Evolutionary conservation across 176 grass and related monocot genomes (phyloP).

Genomic region (Aegilops tauschii): DNA sequence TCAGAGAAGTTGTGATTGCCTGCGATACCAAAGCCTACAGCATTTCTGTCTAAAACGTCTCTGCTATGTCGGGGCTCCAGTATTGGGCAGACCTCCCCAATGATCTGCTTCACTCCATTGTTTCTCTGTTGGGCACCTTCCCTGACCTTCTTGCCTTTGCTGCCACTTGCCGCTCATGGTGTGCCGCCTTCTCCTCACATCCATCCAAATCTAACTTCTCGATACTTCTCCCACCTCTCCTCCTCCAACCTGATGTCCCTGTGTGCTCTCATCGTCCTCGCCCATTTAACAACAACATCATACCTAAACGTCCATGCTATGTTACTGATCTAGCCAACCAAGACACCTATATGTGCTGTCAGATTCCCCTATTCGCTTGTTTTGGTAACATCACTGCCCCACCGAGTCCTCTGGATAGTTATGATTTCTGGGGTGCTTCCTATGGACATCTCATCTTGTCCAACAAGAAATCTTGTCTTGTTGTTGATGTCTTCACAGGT

Average conservation of each 20-base stretch:
- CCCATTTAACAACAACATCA: not conserved
- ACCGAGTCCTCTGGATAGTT: not conserved
- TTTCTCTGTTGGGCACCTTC: not conserved
- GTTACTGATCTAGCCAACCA: not conserved
- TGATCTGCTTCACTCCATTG: no score
- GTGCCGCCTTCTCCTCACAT: not conserved
- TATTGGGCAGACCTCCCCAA: no score
- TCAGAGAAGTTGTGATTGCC: not conserved
- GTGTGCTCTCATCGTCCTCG: not conserved
- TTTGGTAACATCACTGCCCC: not conserved
- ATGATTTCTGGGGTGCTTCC: constrained; percentile 16
- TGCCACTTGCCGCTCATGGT: not conserved
- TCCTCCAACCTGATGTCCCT: not conserved
- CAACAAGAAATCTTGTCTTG: no score
- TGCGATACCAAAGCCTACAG: no score
- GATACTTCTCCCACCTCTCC: not conserved
- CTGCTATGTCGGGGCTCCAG: no score
- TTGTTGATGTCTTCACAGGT: no score
- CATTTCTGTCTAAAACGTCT: no score
- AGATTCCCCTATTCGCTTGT: not conserved
- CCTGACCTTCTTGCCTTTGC: not conserved
- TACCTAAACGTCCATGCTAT: not conserved
- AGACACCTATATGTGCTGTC: not conserved
- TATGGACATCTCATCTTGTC: no score
- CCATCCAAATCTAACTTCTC: not conserved